Conservation (phyloP, 2,329 filamentous ascomycete genomes). For the Rhynchosporium secalis region DNA sequence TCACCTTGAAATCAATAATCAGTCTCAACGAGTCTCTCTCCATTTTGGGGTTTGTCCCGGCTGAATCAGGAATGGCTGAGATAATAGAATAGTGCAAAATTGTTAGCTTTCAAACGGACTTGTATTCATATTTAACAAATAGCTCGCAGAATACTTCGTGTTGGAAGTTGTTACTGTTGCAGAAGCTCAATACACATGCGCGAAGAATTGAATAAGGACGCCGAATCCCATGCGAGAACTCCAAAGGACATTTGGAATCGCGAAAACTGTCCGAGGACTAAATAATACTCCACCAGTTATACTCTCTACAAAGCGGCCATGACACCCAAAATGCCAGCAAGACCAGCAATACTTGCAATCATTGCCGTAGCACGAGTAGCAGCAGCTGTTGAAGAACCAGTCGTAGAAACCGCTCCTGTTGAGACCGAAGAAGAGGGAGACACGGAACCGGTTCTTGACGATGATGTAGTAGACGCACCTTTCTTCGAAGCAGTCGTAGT, state of each 20-base stretch:
- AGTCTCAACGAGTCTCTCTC: too few species aligned
- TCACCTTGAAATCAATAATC: too few species aligned
- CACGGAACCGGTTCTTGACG: neutral
- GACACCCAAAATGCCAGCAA: constrained; percentile 17
- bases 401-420: constrained; percentile 6
- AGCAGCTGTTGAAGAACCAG: constrained; percentile 12
- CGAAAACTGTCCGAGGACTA: neutral
- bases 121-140: too few species aligned
- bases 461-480: neutral
- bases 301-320: constrained; percentile 8
- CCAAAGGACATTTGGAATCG: neutral
- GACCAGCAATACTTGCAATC: constrained; percentile 16
- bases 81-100: too few species aligned
- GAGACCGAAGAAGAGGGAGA: neutral
- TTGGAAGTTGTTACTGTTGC: too few species aligned
- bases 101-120: too few species aligned
- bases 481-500: neutral
- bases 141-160: too few species aligned
- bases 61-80: too few species aligned
- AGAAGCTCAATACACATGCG: too few species aligned
- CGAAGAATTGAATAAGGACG: too few species aligned
- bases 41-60: too few species aligned
- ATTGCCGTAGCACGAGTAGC: constrained; percentile 13
- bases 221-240: neutral
- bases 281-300: neutral